phyloP scores from a whole-genome alignment of 805 yeast genomes.

The Nakazawaea ernobii region DNA sequence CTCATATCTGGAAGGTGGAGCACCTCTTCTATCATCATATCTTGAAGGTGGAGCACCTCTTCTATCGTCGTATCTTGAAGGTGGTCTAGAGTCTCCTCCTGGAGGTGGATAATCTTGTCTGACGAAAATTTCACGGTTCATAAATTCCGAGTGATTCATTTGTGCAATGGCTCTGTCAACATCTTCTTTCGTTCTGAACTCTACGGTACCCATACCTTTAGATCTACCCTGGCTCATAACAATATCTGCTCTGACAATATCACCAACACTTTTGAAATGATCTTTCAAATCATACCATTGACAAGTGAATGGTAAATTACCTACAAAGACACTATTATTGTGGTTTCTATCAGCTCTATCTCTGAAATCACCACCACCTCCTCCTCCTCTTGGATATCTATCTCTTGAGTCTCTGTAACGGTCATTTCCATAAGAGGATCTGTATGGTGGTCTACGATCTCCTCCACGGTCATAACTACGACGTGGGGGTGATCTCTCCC shows the following conservation, averaged over 20 bases:
- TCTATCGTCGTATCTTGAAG: constrained; percentile 13
- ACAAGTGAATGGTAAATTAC: constrained; percentile 64
- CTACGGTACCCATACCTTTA: constrained; percentile 90
- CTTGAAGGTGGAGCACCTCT: constrained; percentile 16
- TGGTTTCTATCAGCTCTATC: constrained; percentile 50
- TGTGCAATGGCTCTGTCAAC: constrained; percentile 68
- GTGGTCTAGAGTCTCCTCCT: constrained; percentile 20
- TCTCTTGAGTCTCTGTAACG: constrained; percentile 14
- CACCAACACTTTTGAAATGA: constrained; percentile 54
- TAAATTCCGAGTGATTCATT: constrained; percentile 57
- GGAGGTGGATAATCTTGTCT: constrained; percentile 92
- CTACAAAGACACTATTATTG: constrained; percentile 64
- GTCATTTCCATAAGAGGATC: neutral
- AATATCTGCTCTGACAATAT: constrained; percentile 76
- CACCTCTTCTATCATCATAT: constrained; percentile 15
- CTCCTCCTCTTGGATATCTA: constrained; percentile 16
- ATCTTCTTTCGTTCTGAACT: constrained; percentile 57
- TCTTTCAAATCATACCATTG: constrained; percentile 55
- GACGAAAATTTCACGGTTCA: constrained; percentile 79
- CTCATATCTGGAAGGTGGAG: constrained; percentile 11
- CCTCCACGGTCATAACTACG: constrained; percentile 22
- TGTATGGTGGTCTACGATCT: constrained; percentile 13
- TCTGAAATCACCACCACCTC: constrained; percentile 20
- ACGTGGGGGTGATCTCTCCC: constrained; percentile 22
- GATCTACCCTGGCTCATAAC: constrained; percentile 74